These are phyloP conservation scores for Macrolepiota fuliginosa DNA, from an alignment of 768 basidiomycete species.

Conservation along the genomic window DNA sequence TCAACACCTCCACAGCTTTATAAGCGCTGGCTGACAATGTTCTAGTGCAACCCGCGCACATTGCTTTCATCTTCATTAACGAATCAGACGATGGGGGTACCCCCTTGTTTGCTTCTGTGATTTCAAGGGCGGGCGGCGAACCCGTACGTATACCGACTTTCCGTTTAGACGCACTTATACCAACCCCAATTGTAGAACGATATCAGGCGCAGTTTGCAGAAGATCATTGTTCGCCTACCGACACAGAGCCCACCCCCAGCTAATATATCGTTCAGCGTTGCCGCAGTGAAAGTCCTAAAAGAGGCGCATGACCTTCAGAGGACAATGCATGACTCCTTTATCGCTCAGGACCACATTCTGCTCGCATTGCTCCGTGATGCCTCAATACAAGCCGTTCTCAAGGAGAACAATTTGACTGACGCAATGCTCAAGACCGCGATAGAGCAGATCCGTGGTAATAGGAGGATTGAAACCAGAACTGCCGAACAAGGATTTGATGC, in stretches of 20 bases:
- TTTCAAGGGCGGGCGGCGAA: conserved; percentile 84
- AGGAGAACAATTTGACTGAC: conserved; percentile 73
- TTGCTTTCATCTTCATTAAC: conserved; percentile 79
- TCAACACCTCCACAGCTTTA: background rate
- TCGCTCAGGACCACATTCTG: conserved; percentile 91
- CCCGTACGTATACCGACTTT: conserved; percentile 45
- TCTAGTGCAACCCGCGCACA: conserved; percentile 78
- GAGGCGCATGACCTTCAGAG: conserved; percentile 78
- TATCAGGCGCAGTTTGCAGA: conserved; percentile 72
- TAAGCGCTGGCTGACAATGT: background rate
- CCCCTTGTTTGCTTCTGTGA: conserved; percentile 74
- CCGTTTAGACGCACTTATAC: background rate
- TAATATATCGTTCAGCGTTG: conserved; percentile 61
- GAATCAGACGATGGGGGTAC: conserved; percentile 45
- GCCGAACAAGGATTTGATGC: conserved; percentile 96
- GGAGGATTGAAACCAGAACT: conserved; percentile 78
- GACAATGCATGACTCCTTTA: conserved; percentile 86
- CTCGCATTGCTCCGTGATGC: conserved; percentile 80
- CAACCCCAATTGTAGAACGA: conserved; percentile 32
- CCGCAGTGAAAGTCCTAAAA: conserved; percentile 59
- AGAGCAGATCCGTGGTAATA: conserved; percentile 77
- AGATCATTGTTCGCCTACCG: conserved; percentile 76
- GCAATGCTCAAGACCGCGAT: conserved; percentile 73
- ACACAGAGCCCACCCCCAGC: conserved; percentile 85
- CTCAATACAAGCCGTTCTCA: conserved; percentile 64